phyloP scores from a whole-genome alignment of 2,329 filamentous ascomycete species.

The Lomentospora prolificans region DNA sequence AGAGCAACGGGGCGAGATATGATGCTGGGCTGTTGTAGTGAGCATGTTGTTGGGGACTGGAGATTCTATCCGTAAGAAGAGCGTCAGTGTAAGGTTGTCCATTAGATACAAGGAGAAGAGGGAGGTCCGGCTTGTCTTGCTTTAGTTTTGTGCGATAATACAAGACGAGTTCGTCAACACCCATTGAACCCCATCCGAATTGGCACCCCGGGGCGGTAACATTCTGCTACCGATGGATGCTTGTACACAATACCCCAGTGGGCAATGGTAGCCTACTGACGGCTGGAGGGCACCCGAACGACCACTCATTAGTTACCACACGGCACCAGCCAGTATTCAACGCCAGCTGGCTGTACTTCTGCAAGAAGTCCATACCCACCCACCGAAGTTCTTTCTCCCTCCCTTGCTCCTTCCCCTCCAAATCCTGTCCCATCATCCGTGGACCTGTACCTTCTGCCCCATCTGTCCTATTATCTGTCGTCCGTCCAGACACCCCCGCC shows the following conservation, averaged over 20 bases:
- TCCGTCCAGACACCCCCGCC: not conserved
- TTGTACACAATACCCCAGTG: not conserved
- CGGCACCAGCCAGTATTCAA: conserved; percentile 4
- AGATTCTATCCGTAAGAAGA: too few species aligned
- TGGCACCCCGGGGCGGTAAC: not conserved
- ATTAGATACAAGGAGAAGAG: too few species aligned
- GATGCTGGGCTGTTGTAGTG: too few species aligned
- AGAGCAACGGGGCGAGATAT: too few species aligned
- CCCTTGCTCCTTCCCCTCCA: not conserved
- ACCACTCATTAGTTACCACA: conserved; percentile 6
- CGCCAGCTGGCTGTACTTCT: conserved; percentile 2
- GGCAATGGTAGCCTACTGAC: not conserved
- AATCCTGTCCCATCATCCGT: not conserved
- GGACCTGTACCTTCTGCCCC: not conserved
- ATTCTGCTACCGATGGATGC: not conserved
- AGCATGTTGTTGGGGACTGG: too few species aligned
- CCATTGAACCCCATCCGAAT: not conserved
- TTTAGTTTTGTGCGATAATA: too few species aligned
- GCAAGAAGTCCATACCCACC: not conserved
- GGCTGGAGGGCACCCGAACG: not conserved
- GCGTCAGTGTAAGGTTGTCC: too few species aligned
- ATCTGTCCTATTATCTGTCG: conserved; percentile 1
- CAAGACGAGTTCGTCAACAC: too few species aligned
- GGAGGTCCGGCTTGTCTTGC: too few species aligned
- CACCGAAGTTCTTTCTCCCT: not conserved